Conservation (phyloP, 2,329 filamentous ascomycete species). For the Colletotrichum chrysophilum region DNA sequence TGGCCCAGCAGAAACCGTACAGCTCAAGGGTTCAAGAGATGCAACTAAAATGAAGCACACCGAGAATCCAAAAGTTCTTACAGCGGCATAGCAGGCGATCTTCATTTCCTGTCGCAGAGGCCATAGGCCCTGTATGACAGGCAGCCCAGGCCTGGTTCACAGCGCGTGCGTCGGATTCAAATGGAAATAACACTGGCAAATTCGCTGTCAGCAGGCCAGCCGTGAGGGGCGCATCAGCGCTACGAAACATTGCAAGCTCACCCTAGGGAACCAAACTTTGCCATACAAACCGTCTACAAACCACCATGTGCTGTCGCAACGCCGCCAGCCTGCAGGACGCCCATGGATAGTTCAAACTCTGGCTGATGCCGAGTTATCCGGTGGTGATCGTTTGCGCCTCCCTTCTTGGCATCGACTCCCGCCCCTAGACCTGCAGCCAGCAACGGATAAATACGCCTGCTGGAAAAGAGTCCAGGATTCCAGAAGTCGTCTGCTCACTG, state of each 20-base stretch:
- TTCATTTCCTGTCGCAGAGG: not conserved
- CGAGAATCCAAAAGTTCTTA: not conserved
- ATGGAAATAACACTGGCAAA: not conserved
- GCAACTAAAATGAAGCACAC: not conserved
- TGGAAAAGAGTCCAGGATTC: not conserved
- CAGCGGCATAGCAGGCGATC: not conserved
- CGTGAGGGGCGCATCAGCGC: not conserved
- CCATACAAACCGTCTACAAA: not conserved
- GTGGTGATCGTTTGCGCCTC: slow-evolving; percentile 9
- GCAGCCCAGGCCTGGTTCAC: not conserved
- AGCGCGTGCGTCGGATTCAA: not conserved
- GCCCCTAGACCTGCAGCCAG: not conserved
- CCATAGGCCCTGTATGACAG: not conserved
- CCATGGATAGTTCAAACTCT: not conserved
- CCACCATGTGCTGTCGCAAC: not conserved
- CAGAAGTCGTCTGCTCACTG: not conserved
- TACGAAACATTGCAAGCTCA: not conserved
- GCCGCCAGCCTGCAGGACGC: not conserved
- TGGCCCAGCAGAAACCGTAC: not conserved
- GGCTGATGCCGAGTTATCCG: slow-evolving; percentile 15
- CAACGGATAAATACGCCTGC: not conserved
- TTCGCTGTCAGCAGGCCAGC: not conserved
- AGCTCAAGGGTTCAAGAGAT: not conserved
- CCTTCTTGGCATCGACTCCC: slow-evolving; percentile 17
- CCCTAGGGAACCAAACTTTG: not conserved